These are phyloP conservation scores for Centella asiatica DNA, from an alignment of 129 eudicot genomes.

Conservation along the genomic window DNA sequence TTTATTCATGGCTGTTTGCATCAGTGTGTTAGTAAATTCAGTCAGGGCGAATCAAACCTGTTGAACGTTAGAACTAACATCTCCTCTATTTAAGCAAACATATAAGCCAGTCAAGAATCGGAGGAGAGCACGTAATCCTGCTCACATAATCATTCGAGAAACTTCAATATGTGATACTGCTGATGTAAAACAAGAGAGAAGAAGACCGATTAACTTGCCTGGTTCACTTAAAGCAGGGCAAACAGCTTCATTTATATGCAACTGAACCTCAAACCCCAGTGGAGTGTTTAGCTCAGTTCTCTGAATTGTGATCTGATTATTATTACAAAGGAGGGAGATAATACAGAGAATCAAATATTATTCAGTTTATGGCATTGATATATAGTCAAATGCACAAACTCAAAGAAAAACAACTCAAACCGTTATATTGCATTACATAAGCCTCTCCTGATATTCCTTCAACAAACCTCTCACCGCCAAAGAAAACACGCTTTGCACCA, in stretches of 20 bases:
- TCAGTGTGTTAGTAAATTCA: background rate
- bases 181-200: constrained; percentile 13
- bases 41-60: constrained; percentile 35
- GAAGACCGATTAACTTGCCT: constrained; percentile 36
- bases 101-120: constrained; percentile 82
- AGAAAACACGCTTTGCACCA: constrained; percentile 91
- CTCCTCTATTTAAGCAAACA: constrained; percentile 80
- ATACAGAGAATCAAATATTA: constrained; percentile 15
- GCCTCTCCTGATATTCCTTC: constrained; percentile 99
- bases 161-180: background rate
- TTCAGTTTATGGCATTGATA: constrained; percentile 7
- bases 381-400: constrained; percentile 20
- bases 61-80: constrained; percentile 61
- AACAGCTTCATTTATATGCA: constrained; percentile 89
- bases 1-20: constrained; percentile 2
- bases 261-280: constrained; percentile 79
- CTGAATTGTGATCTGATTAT: constrained; percentile 78
- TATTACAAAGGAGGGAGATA: constrained; percentile 10
- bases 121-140: constrained; percentile 97
- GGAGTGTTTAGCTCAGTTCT: constrained; percentile 87
- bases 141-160: constrained; percentile 18
- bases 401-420: constrained; percentile 20
- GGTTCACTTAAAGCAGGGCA: constrained; percentile 99
- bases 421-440: constrained; percentile 53
- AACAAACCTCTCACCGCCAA: constrained; percentile 94